A percentile compares a stretch with the other conserved stretches of the same genome.
These are phyloP conservation scores for Sporothrix curviconia DNA, from an alignment of 2,329 filamentous ascomycete species.

Conservation along the genomic window DNA sequence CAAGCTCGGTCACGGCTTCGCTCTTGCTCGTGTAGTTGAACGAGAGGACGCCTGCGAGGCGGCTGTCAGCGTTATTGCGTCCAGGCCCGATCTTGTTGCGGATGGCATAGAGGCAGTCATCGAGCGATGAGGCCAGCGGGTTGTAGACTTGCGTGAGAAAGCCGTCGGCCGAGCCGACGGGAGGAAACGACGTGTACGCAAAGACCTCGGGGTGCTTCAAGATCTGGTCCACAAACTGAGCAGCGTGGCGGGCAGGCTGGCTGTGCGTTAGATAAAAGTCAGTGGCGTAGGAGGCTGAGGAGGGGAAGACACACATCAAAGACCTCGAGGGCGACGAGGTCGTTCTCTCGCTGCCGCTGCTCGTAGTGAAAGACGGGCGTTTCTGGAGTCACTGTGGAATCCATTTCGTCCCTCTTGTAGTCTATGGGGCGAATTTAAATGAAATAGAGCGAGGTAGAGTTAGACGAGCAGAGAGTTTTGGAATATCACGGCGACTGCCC, in stretches of 20 bases:
- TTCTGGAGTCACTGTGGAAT: no score
- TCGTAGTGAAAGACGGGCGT: neutral
- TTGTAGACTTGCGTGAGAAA: constrained; percentile 1
- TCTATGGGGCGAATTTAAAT: no score
- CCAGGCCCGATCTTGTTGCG: neutral
- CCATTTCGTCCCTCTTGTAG: no score
- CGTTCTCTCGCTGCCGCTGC: neutral
- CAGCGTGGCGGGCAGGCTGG: neutral
- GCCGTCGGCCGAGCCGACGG: neutral
- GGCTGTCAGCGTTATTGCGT: neutral
- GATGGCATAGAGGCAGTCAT: constrained; percentile 4
- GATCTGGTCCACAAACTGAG: neutral
- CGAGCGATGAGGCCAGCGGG: neutral
- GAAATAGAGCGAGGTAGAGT: no score
- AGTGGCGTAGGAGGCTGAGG: neutral
- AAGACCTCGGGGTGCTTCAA: constrained; percentile 1
- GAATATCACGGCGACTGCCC: no score
- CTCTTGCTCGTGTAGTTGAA: neutral
- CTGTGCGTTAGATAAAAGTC: neutral
- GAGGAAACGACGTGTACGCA: constrained; percentile 1
- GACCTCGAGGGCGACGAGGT: neutral
- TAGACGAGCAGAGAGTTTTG: no score
- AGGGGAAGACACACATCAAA: neutral
- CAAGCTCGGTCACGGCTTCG: neutral
- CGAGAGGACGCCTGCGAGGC: neutral